Evolutionary conservation across 345 rosid genomes (phyloP).

Genomic region (Dimocarpus longan): DNA sequence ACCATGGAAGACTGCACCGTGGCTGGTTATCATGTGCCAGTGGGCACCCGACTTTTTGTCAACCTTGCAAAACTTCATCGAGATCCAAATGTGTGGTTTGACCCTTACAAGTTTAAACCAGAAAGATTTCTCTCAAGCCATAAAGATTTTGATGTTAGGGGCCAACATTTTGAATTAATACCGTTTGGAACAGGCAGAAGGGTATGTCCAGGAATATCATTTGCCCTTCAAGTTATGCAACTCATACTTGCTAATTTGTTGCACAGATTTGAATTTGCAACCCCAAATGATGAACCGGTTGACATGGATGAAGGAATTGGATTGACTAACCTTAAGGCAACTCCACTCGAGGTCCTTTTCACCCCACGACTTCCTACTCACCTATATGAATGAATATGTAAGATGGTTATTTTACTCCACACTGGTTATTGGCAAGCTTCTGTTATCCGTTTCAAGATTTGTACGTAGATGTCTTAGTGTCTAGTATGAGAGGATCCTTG

Average conservation of each 20-base stretch:
- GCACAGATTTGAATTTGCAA: conserved; percentile 36
- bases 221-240: conserved; percentile 37
- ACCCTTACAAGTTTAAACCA: conserved; percentile 34
- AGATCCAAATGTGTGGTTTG: conserved; percentile 36
- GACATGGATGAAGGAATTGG: conserved; percentile 34
- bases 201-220: conserved; percentile 40
- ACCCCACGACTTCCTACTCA: conserved; percentile 28
- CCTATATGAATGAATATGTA: background rate
- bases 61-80: conserved; percentile 41
- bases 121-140: conserved; percentile 44
- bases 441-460: no score
- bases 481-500: no score
- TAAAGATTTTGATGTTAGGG: conserved; percentile 32
- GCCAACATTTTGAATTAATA: conserved; percentile 37
- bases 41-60: conserved; percentile 33
- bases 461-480: no score
- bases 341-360: conserved; percentile 29
- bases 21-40: conserved; percentile 36
- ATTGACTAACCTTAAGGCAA: conserved; percentile 13
- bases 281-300: conserved; percentile 16
- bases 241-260: conserved; percentile 35
- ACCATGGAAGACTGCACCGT: conserved; percentile 39
- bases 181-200: conserved; percentile 48
- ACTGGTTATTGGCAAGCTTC: no score
- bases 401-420: no score